These are phyloP conservation scores for Tilletia indica DNA, from an alignment of 1,284 basidiomycete species.

Conservation along the genomic window DNA sequence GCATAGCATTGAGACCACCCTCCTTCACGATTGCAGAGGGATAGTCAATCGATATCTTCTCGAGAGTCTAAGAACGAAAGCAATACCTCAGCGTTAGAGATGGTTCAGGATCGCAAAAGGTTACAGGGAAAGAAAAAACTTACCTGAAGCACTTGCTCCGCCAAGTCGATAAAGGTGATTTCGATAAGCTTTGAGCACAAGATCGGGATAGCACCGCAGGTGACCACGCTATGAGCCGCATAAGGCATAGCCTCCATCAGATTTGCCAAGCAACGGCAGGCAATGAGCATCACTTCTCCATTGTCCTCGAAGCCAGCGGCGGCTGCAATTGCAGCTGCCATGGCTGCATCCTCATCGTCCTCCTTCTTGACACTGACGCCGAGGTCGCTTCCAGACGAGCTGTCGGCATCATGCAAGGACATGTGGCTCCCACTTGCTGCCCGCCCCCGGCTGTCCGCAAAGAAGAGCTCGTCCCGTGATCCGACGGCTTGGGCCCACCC, in stretches of 20 bases:
- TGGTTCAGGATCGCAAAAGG: neutral
- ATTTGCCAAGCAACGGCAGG: slow-evolving; percentile 55
- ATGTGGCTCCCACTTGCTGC: no score
- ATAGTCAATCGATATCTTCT: slow-evolving; percentile 50
- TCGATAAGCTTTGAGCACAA: slow-evolving; percentile 51
- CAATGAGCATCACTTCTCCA: slow-evolving; percentile 48
- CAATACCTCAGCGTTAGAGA: neutral
- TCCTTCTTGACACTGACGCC: slow-evolving; percentile 27
- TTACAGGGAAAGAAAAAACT: neutral
- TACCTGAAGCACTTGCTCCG: slow-evolving; percentile 53
- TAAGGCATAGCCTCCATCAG: slow-evolving; percentile 56
- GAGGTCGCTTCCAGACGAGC: slow-evolving; percentile 20
- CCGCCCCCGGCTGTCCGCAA: neutral
- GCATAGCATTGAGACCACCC: slow-evolving; percentile 49
- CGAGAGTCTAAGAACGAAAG: slow-evolving; percentile 35
- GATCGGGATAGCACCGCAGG: slow-evolving; percentile 47
- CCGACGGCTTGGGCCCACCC: slow-evolving; percentile 65
- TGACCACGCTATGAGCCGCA: slow-evolving; percentile 46
- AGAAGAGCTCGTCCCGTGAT: neutral
- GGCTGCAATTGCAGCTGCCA: slow-evolving; percentile 35
- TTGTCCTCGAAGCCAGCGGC: slow-evolving; percentile 40
- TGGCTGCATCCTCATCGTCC: slow-evolving; percentile 35
- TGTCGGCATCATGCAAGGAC: slow-evolving; percentile 23
- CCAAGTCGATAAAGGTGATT: slow-evolving; percentile 55
- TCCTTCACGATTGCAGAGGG: slow-evolving; percentile 51